Evolutionary conservation across 2,329 filamentous ascomycete species (phyloP).

Genomic region (Hysterium pulicare): DNA sequence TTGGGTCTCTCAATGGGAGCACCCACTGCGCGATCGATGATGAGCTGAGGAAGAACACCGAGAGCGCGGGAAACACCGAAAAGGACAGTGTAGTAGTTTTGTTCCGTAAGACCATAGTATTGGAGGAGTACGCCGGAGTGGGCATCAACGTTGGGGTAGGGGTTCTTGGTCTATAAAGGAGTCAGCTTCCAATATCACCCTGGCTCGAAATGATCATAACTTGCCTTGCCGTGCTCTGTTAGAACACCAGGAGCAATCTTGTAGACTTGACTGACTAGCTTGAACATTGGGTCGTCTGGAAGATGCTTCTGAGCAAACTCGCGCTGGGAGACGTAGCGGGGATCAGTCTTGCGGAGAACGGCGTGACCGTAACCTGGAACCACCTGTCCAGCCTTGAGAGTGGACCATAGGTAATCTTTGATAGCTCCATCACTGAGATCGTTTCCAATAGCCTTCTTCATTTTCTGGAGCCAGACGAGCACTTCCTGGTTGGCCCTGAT

Average conservation of each 20-base stretch:
- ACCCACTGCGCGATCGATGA: conserved; percentile 97
- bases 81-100: conserved; percentile 99
- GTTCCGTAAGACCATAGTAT: conserved; percentile 98
- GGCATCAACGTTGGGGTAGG: conserved; percentile 96
- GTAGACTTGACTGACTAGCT: conserved; percentile 99
- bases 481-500: conserved; percentile 92
- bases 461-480: conserved; percentile 97
- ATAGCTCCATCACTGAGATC: conserved; percentile 95
- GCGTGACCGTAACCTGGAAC: conserved; percentile 98
- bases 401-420: conserved; percentile 98
- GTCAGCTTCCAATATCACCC: background rate
- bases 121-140: conserved; percentile 99
- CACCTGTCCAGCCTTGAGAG: conserved; percentile 91
- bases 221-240: conserved; percentile 89
- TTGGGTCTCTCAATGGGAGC: conserved; percentile 98
- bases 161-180: conserved; percentile 80
- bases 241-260: conserved; percentile 98
- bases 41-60: conserved; percentile 97
- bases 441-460: conserved; percentile 92
- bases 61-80: conserved; percentile 98
- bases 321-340: conserved; percentile 97
- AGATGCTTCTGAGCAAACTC: conserved; percentile 93
- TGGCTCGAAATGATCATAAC: background rate
- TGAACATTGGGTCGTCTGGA: conserved; percentile 98
- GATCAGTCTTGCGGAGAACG: conserved; percentile 99